Base-by-base conservation (phyloP, 2,329 filamentous ascomycete species). In the Rugonectria rugulosa region DNA sequence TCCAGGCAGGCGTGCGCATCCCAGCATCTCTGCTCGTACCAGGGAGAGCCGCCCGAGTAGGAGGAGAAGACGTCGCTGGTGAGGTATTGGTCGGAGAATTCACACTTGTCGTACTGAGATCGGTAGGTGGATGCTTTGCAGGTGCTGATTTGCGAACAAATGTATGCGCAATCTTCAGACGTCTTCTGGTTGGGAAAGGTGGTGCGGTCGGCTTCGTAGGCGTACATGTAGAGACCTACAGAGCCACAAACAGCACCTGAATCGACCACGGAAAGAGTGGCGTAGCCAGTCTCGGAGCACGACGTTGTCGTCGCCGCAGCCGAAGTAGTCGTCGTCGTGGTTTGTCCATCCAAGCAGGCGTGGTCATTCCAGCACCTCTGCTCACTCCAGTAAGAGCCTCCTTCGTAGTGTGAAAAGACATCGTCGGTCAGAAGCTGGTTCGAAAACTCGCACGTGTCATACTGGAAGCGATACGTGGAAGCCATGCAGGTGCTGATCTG, bases 11-110 rank as follows among this genome's bases (percentile, higher is more conserved):
- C n/a, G n/a, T 14, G 12, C 2, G 41, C 21, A 12, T 44, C 17
- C 27, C 41, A 44, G n/a, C 41, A 44, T 9, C 41, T 7, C 41
- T 44, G 26, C 17, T 44, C 41, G 12, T 32, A 27, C 41, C 41
- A 44, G 24, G 19, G 4, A 14, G 41, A 44, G 2, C 41, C 41
- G 2, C n/a, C 14, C 10, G 19, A 24, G 11, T 31, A 24, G 14
- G 31, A 32, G 17, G 14, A 31, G 27, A 44, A 44, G 5, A 31
- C 27, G 10, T 44, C 41, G 41, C 17, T 19, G 7, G 11, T 32
- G 15, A 44, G 19, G 11, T 23, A 29, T 19, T 44, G 26, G 14
- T 44, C 19, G 8, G 27, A 44, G 11, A 44, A 44, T 8, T 44
- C 41, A 6, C 41, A 44, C 41, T 44, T 44, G 10, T 44, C 41